Conservation (phyloP, 2,329 filamentous ascomycete genomes). For the Colletotrichum viniferum region DNA sequence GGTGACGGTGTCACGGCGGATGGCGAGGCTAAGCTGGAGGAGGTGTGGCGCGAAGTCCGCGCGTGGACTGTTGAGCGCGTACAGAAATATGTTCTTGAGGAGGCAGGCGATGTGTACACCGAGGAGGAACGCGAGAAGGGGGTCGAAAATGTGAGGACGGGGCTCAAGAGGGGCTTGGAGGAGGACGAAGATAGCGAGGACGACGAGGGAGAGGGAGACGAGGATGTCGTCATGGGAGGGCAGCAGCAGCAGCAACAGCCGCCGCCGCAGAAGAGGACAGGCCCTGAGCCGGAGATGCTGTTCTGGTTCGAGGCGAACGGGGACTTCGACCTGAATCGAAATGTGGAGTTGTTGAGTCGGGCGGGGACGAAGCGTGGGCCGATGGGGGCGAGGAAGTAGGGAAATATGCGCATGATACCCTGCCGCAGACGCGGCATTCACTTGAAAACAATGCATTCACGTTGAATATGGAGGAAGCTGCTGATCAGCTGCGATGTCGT, state of each 20-base stretch:
- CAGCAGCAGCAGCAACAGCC: conserved; percentile 31
- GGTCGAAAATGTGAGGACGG: conserved; percentile 73
- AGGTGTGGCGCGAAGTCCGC: conserved; percentile 59
- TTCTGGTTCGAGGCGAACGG: conserved; percentile 51
- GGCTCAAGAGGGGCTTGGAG: conserved; percentile 61
- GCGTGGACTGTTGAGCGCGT: conserved; percentile 46
- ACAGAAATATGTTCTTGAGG: conserved; percentile 44
- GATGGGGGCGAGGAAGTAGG: background rate
- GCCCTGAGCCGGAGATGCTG: conserved; percentile 50
- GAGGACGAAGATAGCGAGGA: conserved; percentile 61
- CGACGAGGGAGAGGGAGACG: conserved; percentile 61
- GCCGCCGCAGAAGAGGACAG: conserved; percentile 29
- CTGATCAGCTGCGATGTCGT: background rate
- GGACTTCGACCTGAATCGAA: conserved; percentile 48
- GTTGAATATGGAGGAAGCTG: background rate
- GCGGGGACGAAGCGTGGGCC: conserved; percentile 23
- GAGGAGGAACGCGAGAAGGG: conserved; percentile 71
- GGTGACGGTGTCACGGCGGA: conserved; percentile 42
- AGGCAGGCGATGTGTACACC: conserved; percentile 69
- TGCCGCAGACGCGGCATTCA: background rate
- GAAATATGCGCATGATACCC: conserved; percentile 19
- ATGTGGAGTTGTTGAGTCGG: conserved; percentile 48
- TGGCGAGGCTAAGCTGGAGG: conserved; percentile 47
- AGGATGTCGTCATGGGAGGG: conserved; percentile 39
- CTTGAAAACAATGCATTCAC: background rate